Evolutionary conservation across 2,329 filamentous ascomycete species (phyloP), one percentile per base, ranked within the genome.

Genomic region (Lachnellula hyalina): DNA sequence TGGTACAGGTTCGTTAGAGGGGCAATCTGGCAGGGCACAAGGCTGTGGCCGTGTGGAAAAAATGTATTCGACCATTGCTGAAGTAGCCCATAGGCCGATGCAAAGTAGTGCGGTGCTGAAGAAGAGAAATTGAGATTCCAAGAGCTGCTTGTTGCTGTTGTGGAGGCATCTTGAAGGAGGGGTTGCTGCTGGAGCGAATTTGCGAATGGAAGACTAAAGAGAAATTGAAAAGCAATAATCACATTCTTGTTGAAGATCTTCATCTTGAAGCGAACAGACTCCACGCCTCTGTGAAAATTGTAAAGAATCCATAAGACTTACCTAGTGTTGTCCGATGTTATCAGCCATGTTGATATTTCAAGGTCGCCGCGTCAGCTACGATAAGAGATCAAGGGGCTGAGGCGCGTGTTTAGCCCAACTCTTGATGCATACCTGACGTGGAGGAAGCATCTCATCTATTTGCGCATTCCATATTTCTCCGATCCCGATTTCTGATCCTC

Each of bases 21-120:
- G 4, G 75, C 72, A 4, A 80, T 70, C 38, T 73, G 71, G 58
- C 74, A 75, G 4, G 75, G 72, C 0, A 73, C 74, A 49, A 80
- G 71, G 34, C 71, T 71, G 61, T 80, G 75, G 7, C 77, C 77
- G 57, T 75, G 75, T 8, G 76, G 75, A 48, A 77, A 78, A 62
- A 78, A 74, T 1, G 76, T 78, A 65, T 79, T 79, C 40, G 73
- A 67, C 73, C 74, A 77, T 66, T 79, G 75, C 54, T 78, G 73
- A 4, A 80, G 66, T 4, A 79, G 69, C 3, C 73, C 71, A 54
- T 74, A 71, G 3, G 73, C 65, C 2, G 77, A 77, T 36, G 75
- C 73, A 62, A 79, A 78, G 40, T 78, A 72, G 56, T 78, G 75
- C 3, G 76, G 76, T 7, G 73, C 70, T 12, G 74, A 60, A 1